These are phyloP conservation scores for Penicillium palitans DNA, from an alignment of 2,329 filamentous ascomycete genomes.

Conservation along the genomic window DNA sequence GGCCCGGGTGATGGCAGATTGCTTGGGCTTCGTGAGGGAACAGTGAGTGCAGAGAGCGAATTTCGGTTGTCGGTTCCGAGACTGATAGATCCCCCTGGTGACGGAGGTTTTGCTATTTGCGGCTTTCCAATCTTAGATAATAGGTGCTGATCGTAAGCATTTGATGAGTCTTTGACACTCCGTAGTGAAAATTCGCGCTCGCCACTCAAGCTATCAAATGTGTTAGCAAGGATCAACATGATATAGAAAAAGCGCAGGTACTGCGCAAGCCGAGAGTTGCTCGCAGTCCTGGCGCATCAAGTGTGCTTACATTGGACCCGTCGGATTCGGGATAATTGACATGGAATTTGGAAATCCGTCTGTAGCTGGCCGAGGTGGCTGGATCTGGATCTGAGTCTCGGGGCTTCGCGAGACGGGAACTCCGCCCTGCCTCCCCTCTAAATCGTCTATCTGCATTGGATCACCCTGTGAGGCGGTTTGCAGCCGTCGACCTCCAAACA, in stretches of 20 bases:
- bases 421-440: slow-evolving; percentile 35
- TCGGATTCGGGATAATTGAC: slow-evolving; percentile 27
- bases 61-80: slow-evolving; percentile 34
- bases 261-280: background rate
- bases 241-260: background rate
- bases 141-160: slow-evolving; percentile 63
- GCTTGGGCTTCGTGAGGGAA: slow-evolving; percentile 34
- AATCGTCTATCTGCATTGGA: slow-evolving; percentile 40
- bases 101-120: slow-evolving; percentile 61
- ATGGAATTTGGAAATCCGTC: slow-evolving; percentile 39
- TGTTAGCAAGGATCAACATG: slow-evolving; percentile 10
- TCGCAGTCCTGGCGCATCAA: background rate
- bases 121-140: slow-evolving; percentile 63
- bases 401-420: slow-evolving; percentile 33
- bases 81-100: slow-evolving; percentile 47
- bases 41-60: slow-evolving; percentile 35
- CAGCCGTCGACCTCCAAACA: slow-evolving; percentile 47
- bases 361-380: slow-evolving; percentile 34
- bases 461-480: slow-evolving; percentile 36
- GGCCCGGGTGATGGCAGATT: slow-evolving; percentile 36
- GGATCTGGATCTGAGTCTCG: slow-evolving; percentile 38
- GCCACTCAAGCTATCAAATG: slow-evolving; percentile 54
- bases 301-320: slow-evolving; percentile 38
- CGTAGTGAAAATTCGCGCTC: slow-evolving; percentile 60
- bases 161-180: slow-evolving; percentile 59